Percentiles rank a stretch among this genome's conserved stretches.
phyloP scores from a whole-genome alignment of 192 early-diverging fungal genomes.

The Funneliformis geosporum region DNA sequence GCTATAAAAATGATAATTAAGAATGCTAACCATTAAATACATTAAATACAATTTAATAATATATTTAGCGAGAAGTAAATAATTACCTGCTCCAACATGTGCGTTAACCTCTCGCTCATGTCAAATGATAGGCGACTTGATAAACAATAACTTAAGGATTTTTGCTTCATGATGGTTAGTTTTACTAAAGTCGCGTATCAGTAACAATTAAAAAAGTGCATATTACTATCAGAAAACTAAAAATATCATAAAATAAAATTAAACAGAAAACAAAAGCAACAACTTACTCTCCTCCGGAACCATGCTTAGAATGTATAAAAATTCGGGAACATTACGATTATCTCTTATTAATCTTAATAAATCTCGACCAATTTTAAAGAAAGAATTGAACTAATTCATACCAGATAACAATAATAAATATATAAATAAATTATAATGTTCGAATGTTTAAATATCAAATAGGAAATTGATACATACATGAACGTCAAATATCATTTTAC shows the following conservation, averaged over 20 bases:
- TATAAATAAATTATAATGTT: neutral
- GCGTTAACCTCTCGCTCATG: neutral
- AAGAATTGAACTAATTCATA: neutral
- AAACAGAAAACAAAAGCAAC: too few relatives aligned
- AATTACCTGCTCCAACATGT: slow-evolving; percentile 2
- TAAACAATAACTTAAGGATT: neutral
- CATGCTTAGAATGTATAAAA: neutral
- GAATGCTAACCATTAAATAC: neutral
- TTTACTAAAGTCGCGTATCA: neutral
- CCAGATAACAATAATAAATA: neutral
- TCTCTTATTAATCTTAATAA: slow-evolving; percentile 7
- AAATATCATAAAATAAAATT: too few relatives aligned
- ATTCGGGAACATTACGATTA: neutral
- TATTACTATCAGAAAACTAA: neutral
- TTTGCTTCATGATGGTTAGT: neutral
- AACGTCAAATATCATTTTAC: neutral
- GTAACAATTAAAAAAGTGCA: neutral
- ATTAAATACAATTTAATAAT: slow-evolving; percentile 2
- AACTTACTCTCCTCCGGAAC: neutral
- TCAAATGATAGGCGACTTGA: neutral
- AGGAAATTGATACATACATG: neutral
- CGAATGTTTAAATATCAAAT: neutral
- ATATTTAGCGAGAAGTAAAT: neutral
- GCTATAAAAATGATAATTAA: neutral
- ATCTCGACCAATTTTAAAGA: slow-evolving; percentile 10